Conservation (phyloP, 345 rosid species). For the Noccaea bulbosa region DNA sequence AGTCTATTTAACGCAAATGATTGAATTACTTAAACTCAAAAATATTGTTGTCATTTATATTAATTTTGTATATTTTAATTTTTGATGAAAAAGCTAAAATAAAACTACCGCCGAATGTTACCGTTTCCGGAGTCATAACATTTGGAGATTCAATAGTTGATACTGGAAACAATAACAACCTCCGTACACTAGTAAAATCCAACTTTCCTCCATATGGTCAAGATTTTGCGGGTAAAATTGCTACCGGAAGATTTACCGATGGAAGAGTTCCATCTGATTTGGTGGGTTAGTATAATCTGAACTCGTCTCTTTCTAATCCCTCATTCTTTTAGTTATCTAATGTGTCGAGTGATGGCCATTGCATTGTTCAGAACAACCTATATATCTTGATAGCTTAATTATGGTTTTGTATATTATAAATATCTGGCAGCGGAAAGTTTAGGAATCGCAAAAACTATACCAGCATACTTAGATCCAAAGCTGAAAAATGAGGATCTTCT, state of each 20-base stretch:
- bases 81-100: conserved; percentile 1
- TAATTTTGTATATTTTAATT: background rate
- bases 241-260: conserved; percentile 29
- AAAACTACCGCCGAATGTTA: conserved; percentile 9
- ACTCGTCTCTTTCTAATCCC: background rate
- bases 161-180: conserved; percentile 33
- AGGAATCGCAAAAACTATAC: conserved; percentile 52
- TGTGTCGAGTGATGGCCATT: background rate
- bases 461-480: conserved; percentile 56
- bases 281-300: background rate
- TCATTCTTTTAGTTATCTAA: background rate
- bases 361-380: background rate
- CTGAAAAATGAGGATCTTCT: conserved; percentile 49
- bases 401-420: background rate
- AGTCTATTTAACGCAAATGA: too few relatives aligned
- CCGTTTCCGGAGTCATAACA: conserved; percentile 19
- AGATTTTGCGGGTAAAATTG: conserved; percentile 8
- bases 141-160: conserved; percentile 36
- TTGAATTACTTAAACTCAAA: too few relatives aligned
- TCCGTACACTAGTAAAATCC: conserved; percentile 23
- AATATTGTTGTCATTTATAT: background rate
- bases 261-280: conserved; percentile 34
- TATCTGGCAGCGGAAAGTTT: conserved; percentile 47
- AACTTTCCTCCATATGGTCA: conserved; percentile 24
- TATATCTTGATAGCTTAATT: background rate